Percentiles rank a stretch among this genome's conserved stretches.
Conservation (phyloP, 305 asterid species). For the Fraxinus latifolia region DNA sequence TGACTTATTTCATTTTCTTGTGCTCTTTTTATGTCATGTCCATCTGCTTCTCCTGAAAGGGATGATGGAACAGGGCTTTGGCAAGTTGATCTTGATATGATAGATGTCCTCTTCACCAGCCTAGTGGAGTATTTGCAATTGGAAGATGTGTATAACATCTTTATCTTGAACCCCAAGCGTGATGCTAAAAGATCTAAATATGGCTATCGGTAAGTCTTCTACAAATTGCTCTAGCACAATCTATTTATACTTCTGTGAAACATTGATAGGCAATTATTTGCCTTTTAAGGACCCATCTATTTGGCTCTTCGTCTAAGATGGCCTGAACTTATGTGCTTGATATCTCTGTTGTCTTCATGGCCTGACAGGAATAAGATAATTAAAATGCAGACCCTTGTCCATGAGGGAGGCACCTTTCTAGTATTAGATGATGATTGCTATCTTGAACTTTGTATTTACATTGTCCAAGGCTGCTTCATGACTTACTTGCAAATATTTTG, state of each 20-base stretch:
- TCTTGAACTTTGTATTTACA: neutral
- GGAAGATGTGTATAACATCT: conserved; percentile 82
- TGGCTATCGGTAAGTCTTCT: conserved; percentile 75
- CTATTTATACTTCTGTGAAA: neutral
- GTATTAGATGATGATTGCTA: neutral
- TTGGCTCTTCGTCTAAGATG: neutral
- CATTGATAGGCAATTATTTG: neutral
- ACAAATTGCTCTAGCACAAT: conserved; percentile 8
- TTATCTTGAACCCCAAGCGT: conserved; percentile 79
- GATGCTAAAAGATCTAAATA: conserved; percentile 65
- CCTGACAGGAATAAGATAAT: neutral
- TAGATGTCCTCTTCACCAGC: conserved; percentile 69
- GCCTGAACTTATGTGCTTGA: neutral
- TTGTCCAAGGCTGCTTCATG: neutral
- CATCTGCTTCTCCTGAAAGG: conserved; percentile 38
- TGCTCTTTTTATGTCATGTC: conserved; percentile 25
- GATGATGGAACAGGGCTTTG: conserved; percentile 63
- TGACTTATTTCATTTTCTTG: conserved; percentile 7
- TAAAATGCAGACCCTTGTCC: neutral
- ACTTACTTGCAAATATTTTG: neutral
- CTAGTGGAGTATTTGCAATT: conserved; percentile 89
- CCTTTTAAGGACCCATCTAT: neutral
- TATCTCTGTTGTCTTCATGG: neutral
- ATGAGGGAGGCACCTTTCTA: neutral
- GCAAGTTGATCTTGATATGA: conserved; percentile 98